phyloP scores from a whole-genome alignment of 495 filamentous ascomycete genomes.

The Penicillium roqueforti region DNA sequence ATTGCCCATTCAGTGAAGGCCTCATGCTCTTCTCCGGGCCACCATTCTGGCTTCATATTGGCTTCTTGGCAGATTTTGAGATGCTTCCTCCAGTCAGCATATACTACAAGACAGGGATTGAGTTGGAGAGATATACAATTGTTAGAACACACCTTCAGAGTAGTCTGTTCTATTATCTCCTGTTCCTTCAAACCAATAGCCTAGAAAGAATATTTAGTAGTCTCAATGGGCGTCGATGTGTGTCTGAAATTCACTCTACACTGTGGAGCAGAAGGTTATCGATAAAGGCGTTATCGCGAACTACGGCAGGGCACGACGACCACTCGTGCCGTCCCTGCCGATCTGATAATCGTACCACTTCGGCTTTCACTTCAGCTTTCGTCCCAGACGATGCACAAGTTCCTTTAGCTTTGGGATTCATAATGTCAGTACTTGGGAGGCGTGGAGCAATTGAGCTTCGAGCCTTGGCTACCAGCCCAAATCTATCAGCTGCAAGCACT shows the following conservation, averaged over 20 bases:
- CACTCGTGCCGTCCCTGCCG: conserved; percentile 17
- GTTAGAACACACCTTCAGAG: not conserved
- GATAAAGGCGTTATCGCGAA: conserved; percentile 23
- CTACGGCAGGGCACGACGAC: conserved; percentile 23
- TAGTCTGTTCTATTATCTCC: not conserved
- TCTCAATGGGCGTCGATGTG: conserved; percentile 3
- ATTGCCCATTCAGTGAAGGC: conserved; percentile 61
- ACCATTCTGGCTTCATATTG: conserved; percentile 34
- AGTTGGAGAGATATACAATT: not conserved
- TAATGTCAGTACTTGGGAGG: conserved; percentile 33
- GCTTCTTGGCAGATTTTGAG: not conserved
- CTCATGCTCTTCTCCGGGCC: conserved; percentile 44
- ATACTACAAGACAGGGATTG: conserved; percentile 1
- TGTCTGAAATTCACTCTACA: conserved; percentile 7
- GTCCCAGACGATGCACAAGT: not conserved
- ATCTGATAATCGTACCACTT: conserved; percentile 29
- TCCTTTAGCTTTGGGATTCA: conserved; percentile 10
- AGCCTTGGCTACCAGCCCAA: conserved; percentile 10
- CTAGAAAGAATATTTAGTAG: not conserved
- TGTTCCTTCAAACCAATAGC: not conserved
- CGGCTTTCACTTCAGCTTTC: conserved; percentile 12
- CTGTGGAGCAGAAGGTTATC: conserved; percentile 16
- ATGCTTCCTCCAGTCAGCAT: not conserved
- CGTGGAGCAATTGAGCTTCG: conserved; percentile 22
- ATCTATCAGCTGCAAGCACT: conserved; percentile 7